Percentiles rank a stretch among this genome's conserved stretches.
Evolutionary conservation across 108 stramenopile species (phyloP).

Genomic region (Cafeteria roenbergensis): DNA sequence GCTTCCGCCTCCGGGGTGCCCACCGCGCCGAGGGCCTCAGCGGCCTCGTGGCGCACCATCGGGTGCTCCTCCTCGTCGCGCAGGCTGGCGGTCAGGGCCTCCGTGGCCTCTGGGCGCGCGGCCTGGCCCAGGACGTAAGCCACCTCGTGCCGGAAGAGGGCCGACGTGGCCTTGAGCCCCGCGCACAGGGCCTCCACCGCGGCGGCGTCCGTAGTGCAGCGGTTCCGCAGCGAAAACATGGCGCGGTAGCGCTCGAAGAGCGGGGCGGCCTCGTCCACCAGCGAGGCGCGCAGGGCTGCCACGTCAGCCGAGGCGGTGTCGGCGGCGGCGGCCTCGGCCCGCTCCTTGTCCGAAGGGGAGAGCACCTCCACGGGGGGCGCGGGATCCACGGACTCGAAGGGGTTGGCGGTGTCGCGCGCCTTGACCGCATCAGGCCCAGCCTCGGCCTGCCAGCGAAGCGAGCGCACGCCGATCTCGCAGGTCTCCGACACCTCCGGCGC

Average conservation of each 20-base stretch:
- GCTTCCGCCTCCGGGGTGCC: constrained; percentile 51
- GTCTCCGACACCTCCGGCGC: constrained; percentile 71
- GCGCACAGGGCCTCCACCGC: constrained; percentile 61
- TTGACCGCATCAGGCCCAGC: neutral
- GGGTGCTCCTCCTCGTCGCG: constrained; percentile 61
- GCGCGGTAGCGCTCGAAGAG: constrained; percentile 85
- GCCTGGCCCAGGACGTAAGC: constrained; percentile 96
- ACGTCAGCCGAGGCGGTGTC: constrained; percentile 37
- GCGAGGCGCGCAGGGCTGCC: constrained; percentile 48
- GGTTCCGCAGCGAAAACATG: constrained; percentile 91
- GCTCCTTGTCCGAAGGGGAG: constrained; percentile 37
- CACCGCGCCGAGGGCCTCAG: constrained; percentile 97
- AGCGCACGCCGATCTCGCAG: constrained; percentile 65
- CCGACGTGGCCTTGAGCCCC: constrained; percentile 54
- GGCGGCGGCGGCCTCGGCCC: constrained; percentile 28
- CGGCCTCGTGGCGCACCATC: constrained; percentile 91
- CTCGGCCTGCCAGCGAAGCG: constrained; percentile 51
- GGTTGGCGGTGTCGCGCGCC: constrained; percentile 3
- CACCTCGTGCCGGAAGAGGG: constrained; percentile 91
- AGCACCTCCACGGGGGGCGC: constrained; percentile 32
- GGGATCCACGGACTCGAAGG: constrained; percentile 17
- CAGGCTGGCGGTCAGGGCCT: constrained; percentile 56
- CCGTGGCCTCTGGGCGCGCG: constrained; percentile 65
- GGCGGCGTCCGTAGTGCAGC: constrained; percentile 48
- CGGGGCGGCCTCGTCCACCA: constrained; percentile 49